These are phyloP conservation scores for Colletotrichum lini DNA, from an alignment of 2,329 filamentous ascomycete species.

Conservation along the genomic window DNA sequence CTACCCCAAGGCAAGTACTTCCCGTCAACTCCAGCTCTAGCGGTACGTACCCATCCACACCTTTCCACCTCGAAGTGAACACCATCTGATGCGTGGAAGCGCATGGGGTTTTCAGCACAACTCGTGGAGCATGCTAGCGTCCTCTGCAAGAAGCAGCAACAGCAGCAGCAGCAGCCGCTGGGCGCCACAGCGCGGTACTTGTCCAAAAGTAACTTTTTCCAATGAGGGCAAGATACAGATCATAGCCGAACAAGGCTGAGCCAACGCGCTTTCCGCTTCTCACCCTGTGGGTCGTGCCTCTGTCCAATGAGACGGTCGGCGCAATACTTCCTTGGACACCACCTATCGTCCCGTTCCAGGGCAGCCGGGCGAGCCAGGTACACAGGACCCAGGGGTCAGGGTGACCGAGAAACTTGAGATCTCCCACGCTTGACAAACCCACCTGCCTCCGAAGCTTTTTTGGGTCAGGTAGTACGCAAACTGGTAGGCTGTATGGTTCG, in stretches of 20 bases:
- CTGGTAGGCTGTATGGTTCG: neutral
- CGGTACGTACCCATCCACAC: constrained; percentile 9
- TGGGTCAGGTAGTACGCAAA: neutral
- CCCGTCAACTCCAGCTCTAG: neutral
- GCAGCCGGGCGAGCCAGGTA: neutral
- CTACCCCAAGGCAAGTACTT: neutral
- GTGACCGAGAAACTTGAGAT: constrained; percentile 1
- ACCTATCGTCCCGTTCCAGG: constrained; percentile 28
- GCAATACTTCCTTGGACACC: constrained; percentile 12
- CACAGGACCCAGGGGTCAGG: neutral
- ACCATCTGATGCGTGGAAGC: constrained; percentile 23
- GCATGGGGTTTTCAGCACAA: constrained; percentile 14
- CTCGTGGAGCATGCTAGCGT: constrained; percentile 12
- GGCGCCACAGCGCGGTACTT: constrained; percentile 13
- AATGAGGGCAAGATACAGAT: constrained; percentile 7
- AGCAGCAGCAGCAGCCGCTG: neutral
- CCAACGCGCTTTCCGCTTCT: constrained; percentile 36
- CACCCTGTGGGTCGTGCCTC: constrained; percentile 2
- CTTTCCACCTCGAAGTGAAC: constrained; percentile 14
- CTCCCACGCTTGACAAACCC: neutral
- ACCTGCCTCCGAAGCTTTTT: constrained; percentile 6
- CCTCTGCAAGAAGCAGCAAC: neutral
- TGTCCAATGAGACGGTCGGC: constrained; percentile 23
- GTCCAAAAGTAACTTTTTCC: constrained; percentile 5
- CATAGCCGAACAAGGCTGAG: constrained; percentile 40